Conservation (phyloP, 2,329 filamentous ascomycete species). For the Huntiella omanensis region DNA sequence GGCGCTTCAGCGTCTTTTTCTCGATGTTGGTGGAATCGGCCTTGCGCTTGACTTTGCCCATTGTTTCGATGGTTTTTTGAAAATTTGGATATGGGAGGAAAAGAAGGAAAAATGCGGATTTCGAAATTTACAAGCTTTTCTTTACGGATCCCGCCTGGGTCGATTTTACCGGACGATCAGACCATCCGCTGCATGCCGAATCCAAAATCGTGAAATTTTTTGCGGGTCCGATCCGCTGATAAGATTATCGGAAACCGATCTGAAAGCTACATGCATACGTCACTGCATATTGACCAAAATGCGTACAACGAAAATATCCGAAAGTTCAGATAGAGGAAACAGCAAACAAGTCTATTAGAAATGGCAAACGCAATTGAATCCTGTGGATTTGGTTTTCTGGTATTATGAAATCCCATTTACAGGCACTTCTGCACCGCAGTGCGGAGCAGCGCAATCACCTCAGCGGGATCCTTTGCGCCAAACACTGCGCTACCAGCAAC, state of each 20-base stretch:
- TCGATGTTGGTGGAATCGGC: conserved; percentile 35
- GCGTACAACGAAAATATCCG: background rate
- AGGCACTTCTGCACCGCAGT: conserved; percentile 50
- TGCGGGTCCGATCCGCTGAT: conserved; percentile 9
- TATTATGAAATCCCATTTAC: background rate
- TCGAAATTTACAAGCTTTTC: background rate
- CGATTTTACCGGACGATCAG: conserved; percentile 9
- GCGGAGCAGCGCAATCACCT: conserved; percentile 69
- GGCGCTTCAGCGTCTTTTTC: conserved; percentile 31
- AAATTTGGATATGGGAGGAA: background rate
- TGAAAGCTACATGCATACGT: background rate
- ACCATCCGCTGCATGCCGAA: conserved; percentile 6
- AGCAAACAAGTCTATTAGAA: too few species aligned
- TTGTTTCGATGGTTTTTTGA: background rate
- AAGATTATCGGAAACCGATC: conserved; percentile 9
- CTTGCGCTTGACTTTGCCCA: conserved; percentile 28
- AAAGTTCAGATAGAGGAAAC: too few species aligned
- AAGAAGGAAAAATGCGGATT: background rate
- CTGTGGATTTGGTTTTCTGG: background rate
- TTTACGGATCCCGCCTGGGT: background rate
- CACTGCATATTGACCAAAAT: background rate
- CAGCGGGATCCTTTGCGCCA: conserved; percentile 68
- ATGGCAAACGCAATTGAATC: too few species aligned
- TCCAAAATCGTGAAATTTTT: conserved; percentile 8
- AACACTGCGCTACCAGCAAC: conserved; percentile 94